Conservation (phyloP, 768 basidiomycete species). For the Sutorius australiensis region DNA sequence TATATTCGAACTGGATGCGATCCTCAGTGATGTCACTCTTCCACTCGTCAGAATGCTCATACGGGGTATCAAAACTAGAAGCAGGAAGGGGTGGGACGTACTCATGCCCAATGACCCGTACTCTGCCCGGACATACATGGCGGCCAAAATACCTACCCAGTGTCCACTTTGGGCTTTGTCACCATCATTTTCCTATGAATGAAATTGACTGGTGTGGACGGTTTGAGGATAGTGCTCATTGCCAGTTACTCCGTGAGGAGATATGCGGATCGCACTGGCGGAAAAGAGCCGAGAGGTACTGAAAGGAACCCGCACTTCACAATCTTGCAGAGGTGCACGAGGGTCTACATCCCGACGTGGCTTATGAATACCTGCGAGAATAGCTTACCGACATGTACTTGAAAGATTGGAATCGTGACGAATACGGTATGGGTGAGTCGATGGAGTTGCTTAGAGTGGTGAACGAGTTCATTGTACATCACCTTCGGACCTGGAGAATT, state of each 20-base stretch:
- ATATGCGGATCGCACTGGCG: neutral
- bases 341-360: conserved; percentile 1
- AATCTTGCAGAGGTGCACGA: conserved; percentile 7
- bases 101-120: conserved; percentile 26
- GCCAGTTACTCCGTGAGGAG: neutral
- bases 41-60: conserved; percentile 20
- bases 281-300: neutral
- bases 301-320: conserved; percentile 2
- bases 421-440: conserved; percentile 33
- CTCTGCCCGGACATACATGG: conserved; percentile 24
- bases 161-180: conserved; percentile 12
- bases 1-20: conserved; percentile 16
- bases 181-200: conserved; percentile 9
- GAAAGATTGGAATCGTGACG: conserved; percentile 34
- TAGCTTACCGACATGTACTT: conserved; percentile 17
- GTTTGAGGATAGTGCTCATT: conserved; percentile 3
- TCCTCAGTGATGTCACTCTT: conserved; percentile 9
- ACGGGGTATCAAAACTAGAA: conserved; percentile 16
- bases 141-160: conserved; percentile 21
- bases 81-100: conserved; percentile 22
- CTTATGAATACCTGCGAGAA: neutral
- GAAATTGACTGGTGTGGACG: conserved; percentile 28
- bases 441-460: too few relatives aligned
- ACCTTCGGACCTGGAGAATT: conserved; percentile 39
- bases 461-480: conserved; percentile 24